Evolutionary conservation across 371 early-diverging fungal species (phyloP).

Genomic region (Mortierella sp.): DNA sequence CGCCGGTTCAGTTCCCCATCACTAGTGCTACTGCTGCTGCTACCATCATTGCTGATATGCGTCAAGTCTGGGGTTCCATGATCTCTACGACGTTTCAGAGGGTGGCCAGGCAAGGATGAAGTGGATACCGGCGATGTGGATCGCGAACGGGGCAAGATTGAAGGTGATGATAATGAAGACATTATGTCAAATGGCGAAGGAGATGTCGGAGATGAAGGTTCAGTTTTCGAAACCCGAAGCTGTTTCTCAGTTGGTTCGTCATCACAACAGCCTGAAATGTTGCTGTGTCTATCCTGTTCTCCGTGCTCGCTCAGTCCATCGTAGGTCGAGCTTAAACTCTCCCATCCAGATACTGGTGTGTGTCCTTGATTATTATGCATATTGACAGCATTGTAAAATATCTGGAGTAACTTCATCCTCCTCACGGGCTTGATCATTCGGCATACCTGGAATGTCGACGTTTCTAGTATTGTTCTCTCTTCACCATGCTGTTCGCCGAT

Average conservation of each 20-base stretch:
- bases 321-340: neutral
- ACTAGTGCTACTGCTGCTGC: neutral
- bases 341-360: conserved; percentile 1
- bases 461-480: conserved; percentile 11
- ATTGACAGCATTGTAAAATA: conserved; percentile 35
- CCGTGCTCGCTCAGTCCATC: neutral
- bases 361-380: conserved; percentile 8
- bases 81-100: conserved; percentile 19
- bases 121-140: conserved; percentile 11
- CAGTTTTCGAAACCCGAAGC: neutral
- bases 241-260: neutral
- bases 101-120: neutral
- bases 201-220: neutral
- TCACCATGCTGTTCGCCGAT: neutral
- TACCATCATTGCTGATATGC: neutral
- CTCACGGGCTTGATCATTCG: conserved; percentile 67
- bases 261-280: conserved; percentile 2
- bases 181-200: neutral
- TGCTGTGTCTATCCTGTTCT: neutral
- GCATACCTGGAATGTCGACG: conserved; percentile 50
- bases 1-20: conserved; percentile 10
- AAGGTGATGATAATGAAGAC: neutral
- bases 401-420: conserved; percentile 61
- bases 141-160: neutral
- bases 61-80: conserved; percentile 3